These are phyloP conservation scores for Onygena corvina DNA, from an alignment of 2,329 filamentous ascomycete genomes.

Conservation along the genomic window DNA sequence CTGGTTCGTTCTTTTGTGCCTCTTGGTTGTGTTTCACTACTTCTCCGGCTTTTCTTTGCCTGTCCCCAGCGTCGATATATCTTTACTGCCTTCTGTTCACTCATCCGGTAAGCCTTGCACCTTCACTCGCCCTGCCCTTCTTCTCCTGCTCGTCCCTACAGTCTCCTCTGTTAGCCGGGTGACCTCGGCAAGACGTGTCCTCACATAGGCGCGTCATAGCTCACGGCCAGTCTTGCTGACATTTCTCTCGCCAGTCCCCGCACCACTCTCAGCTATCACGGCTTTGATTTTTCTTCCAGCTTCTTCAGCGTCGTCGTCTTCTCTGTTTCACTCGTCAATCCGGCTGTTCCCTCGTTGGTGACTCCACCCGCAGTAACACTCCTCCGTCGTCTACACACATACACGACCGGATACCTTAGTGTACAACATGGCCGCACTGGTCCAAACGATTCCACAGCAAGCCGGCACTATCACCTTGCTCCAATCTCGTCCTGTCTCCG, in stretches of 20 bases:
- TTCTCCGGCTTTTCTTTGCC: slow-evolving; percentile 17
- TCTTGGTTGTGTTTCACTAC: slow-evolving; percentile 5
- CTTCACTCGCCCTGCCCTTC: neutral
- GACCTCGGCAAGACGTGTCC: neutral
- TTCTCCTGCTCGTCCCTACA: neutral
- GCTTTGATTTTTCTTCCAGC: neutral
- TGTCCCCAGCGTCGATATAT: slow-evolving; percentile 16
- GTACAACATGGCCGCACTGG: slow-evolving; percentile 66
- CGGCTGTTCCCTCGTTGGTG: neutral
- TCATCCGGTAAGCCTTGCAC: neutral
- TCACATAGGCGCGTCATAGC: slow-evolving; percentile 9
- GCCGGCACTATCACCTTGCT: slow-evolving; percentile 62
- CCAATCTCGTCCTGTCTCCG: slow-evolving; percentile 57
- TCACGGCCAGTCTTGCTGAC: neutral
- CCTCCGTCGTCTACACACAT: neutral
- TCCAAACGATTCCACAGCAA: slow-evolving; percentile 69
- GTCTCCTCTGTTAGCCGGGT: slow-evolving; percentile 7
- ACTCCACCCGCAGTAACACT: neutral
- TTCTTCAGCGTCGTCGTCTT: neutral
- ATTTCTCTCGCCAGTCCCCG: neutral
- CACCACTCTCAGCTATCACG: neutral
- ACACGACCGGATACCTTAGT: neutral
- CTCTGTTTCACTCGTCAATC: neutral
- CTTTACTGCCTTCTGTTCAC: neutral
- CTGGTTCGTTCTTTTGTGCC: neutral